Percentiles rank a stretch among this genome's conserved stretches.
Evolutionary conservation across 2,329 filamentous ascomycete species (phyloP).

Genomic region (Truncatella angustata): DNA sequence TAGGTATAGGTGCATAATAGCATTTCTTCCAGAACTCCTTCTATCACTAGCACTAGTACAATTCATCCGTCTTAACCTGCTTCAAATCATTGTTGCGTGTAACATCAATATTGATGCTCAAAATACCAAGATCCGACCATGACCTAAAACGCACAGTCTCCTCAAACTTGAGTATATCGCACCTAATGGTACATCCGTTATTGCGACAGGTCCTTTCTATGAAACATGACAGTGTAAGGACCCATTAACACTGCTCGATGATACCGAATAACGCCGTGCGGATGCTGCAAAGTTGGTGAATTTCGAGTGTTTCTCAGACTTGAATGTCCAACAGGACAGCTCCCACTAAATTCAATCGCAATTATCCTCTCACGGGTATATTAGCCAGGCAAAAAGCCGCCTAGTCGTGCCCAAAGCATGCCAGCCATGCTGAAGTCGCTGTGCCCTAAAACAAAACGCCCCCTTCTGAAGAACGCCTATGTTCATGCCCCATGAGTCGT

Average conservation of each 20-base stretch:
- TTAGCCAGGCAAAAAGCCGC: conserved; percentile 19
- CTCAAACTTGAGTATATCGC: too few species aligned
- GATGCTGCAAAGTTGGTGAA: background rate
- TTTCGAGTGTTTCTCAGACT: background rate
- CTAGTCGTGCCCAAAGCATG: conserved; percentile 17
- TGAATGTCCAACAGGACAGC: conserved; percentile 6
- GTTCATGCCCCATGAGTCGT: conserved; percentile 10
- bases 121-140: background rate
- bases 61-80: background rate
- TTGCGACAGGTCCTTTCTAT: background rate
- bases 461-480: conserved; percentile 12
- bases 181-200: background rate
- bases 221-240: background rate
- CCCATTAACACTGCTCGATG: background rate
- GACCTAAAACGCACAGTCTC: too few species aligned
- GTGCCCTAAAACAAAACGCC: conserved; percentile 17
- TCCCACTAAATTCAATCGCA: conserved; percentile 15
- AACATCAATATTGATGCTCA: background rate
- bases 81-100: too few species aligned
- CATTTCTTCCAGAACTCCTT: background rate
- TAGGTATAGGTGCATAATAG: background rate
- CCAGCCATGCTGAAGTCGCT: conserved; percentile 14
- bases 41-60: background rate
- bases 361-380: conserved; percentile 20
- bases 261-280: conserved; percentile 3